Percentiles rank a stretch among this genome's conserved stretches.
These are phyloP conservation scores for Cadophora luteo-olivacea DNA, from an alignment of 2,329 filamentous ascomycete genomes.

Conservation along the genomic window DNA sequence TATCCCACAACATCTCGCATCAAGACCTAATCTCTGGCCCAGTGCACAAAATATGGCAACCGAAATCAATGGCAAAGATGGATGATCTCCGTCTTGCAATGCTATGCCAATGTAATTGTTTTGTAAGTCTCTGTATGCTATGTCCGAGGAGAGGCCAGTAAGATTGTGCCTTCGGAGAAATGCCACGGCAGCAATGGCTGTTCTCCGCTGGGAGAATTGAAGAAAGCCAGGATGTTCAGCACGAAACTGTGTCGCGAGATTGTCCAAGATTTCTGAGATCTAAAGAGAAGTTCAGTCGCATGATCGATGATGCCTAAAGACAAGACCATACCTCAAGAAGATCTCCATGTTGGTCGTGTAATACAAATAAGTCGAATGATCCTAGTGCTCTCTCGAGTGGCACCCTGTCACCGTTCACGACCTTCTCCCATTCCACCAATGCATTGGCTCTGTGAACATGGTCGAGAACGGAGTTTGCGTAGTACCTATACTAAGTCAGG, in stretches of 20 bases:
- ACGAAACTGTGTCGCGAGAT: constrained; percentile 63
- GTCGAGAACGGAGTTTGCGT: constrained; percentile 75
- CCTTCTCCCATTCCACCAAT: constrained; percentile 74
- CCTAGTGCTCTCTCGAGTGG: constrained; percentile 77
- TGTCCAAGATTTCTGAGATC: constrained; percentile 70
- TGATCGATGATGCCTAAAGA: not conserved
- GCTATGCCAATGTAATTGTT: constrained; percentile 90
- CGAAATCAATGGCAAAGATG: constrained; percentile 85
- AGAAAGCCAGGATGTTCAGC: constrained; percentile 58
- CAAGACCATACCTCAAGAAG: constrained; percentile 63
- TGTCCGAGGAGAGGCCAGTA: constrained; percentile 69
- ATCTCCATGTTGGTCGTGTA: constrained; percentile 76
- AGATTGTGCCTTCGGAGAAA: constrained; percentile 75
- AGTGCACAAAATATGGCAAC: constrained; percentile 86
- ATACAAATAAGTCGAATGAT: constrained; percentile 88
- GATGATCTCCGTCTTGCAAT: constrained; percentile 73
- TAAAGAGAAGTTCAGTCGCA: constrained; percentile 42
- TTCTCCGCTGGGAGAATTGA: constrained; percentile 65
- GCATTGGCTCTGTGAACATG: constrained; percentile 83
- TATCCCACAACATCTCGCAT: constrained; percentile 80
- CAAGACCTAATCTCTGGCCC: constrained; percentile 75
- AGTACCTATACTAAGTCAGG: constrained; percentile 61
- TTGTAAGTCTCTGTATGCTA: constrained; percentile 77
- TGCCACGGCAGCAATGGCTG: constrained; percentile 69
- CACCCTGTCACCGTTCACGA: constrained; percentile 57